These are phyloP conservation scores for Alternaria gansuensis DNA, from an alignment of 2,329 filamentous ascomycete species.

Conservation along the genomic window DNA sequence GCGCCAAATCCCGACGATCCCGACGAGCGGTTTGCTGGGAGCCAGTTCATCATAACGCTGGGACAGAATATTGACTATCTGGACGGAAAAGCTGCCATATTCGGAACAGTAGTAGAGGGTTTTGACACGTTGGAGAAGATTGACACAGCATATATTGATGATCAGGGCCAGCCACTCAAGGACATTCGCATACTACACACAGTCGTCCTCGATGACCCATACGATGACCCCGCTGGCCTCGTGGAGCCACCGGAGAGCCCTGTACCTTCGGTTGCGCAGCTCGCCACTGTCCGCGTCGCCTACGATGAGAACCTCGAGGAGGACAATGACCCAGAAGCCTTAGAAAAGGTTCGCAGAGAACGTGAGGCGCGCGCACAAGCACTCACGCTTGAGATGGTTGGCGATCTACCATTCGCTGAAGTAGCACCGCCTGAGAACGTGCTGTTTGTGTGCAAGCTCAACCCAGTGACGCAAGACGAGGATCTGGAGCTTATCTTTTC, in stretches of 20 bases:
- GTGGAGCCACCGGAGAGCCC: constrained; percentile 82
- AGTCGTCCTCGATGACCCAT: constrained; percentile 90
- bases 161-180: constrained; percentile 84
- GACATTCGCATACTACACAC: constrained; percentile 96
- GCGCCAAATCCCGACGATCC: constrained; percentile 77
- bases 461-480: constrained; percentile 93
- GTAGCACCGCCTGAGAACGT: constrained; percentile 98
- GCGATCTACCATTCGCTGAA: constrained; percentile 95
- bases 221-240: constrained; percentile 79
- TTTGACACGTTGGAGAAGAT: constrained; percentile 95
- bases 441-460: constrained; percentile 97
- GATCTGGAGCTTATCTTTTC: constrained; percentile 96
- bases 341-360: constrained; percentile 82
- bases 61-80: constrained; percentile 89
- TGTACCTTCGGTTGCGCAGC: constrained; percentile 80
- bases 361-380: constrained; percentile 93
- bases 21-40: constrained; percentile 82
- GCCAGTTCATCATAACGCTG: constrained; percentile 93
- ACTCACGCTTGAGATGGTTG: constrained; percentile 95
- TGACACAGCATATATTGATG: constrained; percentile 87
- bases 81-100: constrained; percentile 93
- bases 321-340: constrained; percentile 79
- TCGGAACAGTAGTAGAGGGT: constrained; percentile 93
- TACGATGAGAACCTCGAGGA: constrained; percentile 85
- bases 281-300: constrained; percentile 89